phyloP scores from a whole-genome alignment of 2,329 filamentous ascomycete genomes.

The Trichoderma gracile region DNA sequence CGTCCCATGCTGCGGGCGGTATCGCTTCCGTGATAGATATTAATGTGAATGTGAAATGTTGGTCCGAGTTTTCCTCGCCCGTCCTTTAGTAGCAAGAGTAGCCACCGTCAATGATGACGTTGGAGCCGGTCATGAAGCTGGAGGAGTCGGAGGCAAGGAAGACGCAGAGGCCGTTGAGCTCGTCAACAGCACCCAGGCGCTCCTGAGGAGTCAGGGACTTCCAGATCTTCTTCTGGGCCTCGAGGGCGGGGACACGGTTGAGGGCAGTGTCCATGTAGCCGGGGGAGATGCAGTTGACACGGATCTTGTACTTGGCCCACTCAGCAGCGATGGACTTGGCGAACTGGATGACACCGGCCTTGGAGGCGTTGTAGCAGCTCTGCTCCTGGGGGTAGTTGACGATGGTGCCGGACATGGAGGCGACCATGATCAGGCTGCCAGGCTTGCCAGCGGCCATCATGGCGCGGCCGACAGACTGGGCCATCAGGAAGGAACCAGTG shows the following conservation, averaged over 20 bases:
- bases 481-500: constrained; percentile 75
- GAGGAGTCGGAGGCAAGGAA: constrained; percentile 74
- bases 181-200: constrained; percentile 70
- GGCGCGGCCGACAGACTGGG: constrained; percentile 67
- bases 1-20: constrained; percentile 1
- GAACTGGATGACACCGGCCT: constrained; percentile 76
- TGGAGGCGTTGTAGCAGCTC: constrained; percentile 80
- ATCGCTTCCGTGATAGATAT: constrained; percentile 19
- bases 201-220: constrained; percentile 71
- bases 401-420: constrained; percentile 79
- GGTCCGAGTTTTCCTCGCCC: not conserved
- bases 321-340: constrained; percentile 80
- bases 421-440: constrained; percentile 73
- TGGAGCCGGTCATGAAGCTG: constrained; percentile 75
- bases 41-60: constrained; percentile 18
- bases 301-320: constrained; percentile 79
- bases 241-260: constrained; percentile 74
- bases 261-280: constrained; percentile 86
- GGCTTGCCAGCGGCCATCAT: constrained; percentile 74
- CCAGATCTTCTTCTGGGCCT: constrained; percentile 83
- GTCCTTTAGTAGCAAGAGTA: constrained; percentile 61
- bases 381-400: constrained; percentile 88
- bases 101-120: constrained; percentile 70
- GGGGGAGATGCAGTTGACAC: constrained; percentile 81
- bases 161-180: constrained; percentile 75